Evolutionary conservation across 148 eudicot genomes (phyloP), one percentile per base, ranked within the genome.

Genomic region (Camellia sinensis): DNA sequence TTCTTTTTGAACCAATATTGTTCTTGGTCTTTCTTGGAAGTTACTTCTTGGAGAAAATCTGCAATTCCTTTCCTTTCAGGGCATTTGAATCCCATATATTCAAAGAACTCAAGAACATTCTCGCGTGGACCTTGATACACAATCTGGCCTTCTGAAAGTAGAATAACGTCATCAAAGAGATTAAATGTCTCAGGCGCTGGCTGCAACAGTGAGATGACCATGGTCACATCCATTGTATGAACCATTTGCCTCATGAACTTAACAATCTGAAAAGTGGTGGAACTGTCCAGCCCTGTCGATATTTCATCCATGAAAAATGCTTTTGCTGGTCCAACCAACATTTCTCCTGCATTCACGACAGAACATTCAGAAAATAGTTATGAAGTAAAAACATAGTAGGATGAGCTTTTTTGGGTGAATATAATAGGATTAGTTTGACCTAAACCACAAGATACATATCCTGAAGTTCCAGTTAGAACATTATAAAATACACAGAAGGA

Each of bases 121-220:
- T 84, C 87, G 8, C 89, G 87, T n/a, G 89, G 89, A 60, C 89
- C 89, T 76, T 87, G 89, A 45, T 87, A 87, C 65, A 87, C 75
- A 19, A 87, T 71, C 56, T 69, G 73, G 4, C 89, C 87, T 46
- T 87, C 89, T 7, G 89, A 87, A n/a, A 87, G 87, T 37, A 87
- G 72, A n/a, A 87, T 87, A n/a, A 87, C 76, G 67, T 87, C 87
- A 70, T 87, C 89, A 59, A 87, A 87, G 14, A 87, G 84, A 70
- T 84, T 81, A 57, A 71, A 87, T 2, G 87, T 87, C 76, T 87
- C 89, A 21, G 89, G 89, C 19, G 89, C 89, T 5, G 89, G 89
- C 73, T 87, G 89, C 56, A 87, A 82, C 41, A 87, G 89, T 41
- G 89, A 82, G 43, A 87, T 82, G 65, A 87, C 80, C 87, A 87